These are phyloP conservation scores for Crucibulum laeve DNA, from an alignment of 768 basidiomycete genomes.

Conservation along the genomic window DNA sequence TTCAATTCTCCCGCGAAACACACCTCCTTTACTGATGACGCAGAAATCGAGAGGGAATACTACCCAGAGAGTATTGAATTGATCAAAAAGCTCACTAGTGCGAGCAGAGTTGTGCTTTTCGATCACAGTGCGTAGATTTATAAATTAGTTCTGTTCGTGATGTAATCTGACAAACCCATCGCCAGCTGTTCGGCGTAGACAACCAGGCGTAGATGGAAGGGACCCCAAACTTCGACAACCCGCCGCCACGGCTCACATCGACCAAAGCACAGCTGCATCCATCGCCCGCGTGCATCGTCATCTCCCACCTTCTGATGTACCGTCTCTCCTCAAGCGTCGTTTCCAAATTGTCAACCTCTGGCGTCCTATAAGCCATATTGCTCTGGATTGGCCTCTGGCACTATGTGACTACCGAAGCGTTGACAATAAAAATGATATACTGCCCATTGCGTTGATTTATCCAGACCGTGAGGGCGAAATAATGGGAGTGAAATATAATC, in stretches of 20 bases:
- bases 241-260: slow-evolving; percentile 42
- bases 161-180: not conserved
- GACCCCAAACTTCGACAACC: slow-evolving; percentile 38
- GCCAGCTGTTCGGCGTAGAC: slow-evolving; percentile 42
- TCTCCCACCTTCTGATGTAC: slow-evolving; percentile 40
- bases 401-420: slow-evolving; percentile 49
- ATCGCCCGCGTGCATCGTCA: slow-evolving; percentile 45
- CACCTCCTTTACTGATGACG: slow-evolving; percentile 38
- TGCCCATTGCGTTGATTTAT: slow-evolving; percentile 40
- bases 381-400: slow-evolving; percentile 45
- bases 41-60: slow-evolving; percentile 49
- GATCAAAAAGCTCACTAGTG: slow-evolving; percentile 54
- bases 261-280: slow-evolving; percentile 44
- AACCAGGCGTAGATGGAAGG: slow-evolving; percentile 30
- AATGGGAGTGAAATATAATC: slow-evolving; percentile 37
- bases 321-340: slow-evolving; percentile 37
- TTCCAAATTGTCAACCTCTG: slow-evolving; percentile 62
- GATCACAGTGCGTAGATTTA: slow-evolving; percentile 47
- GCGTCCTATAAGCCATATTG: slow-evolving; percentile 51
- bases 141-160: not conserved
- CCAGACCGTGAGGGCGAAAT: slow-evolving; percentile 52
- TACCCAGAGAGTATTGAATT: slow-evolving; percentile 54
- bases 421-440: slow-evolving; percentile 32
- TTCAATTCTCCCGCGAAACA: slow-evolving; percentile 34
- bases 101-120: slow-evolving; percentile 52